phyloP scores from a whole-genome alignment of 805 yeast genomes.

The Kodamaea kaohsiungensis region DNA sequence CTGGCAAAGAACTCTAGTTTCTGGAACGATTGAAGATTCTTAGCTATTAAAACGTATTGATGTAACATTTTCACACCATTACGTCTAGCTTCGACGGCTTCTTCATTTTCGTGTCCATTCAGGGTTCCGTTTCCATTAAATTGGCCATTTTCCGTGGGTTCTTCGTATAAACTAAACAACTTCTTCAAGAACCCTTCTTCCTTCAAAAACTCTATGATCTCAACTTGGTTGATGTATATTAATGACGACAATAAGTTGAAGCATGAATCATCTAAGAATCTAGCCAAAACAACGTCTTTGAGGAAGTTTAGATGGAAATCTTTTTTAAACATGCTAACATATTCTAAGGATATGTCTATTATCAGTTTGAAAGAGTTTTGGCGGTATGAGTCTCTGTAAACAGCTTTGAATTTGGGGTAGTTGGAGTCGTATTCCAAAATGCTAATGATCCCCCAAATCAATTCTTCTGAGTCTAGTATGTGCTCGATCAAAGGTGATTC shows the following conservation, averaged over 20 bases:
- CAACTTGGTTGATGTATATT: constrained; percentile 68
- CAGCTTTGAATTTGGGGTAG: constrained; percentile 76
- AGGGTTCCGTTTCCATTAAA: constrained; percentile 1
- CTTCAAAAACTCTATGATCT: constrained; percentile 60
- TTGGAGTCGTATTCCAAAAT: constrained; percentile 88
- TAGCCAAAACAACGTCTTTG: constrained; percentile 82
- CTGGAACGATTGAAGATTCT: constrained; percentile 60
- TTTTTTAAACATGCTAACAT: constrained; percentile 55
- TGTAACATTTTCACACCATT: constrained; percentile 80
- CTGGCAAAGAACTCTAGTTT: constrained; percentile 63
- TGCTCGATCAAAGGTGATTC: constrained; percentile 47
- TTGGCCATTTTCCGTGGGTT: constrained; percentile 11
- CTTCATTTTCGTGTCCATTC: background rate
- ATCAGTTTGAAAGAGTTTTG: constrained; percentile 57
- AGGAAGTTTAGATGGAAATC: constrained; percentile 79
- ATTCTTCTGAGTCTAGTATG: constrained; percentile 31
- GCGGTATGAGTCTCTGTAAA: constrained; percentile 65
- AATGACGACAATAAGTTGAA: constrained; percentile 64
- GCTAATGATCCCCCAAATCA: constrained; percentile 60
- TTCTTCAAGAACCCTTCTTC: constrained; percentile 51
- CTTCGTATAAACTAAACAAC: constrained; percentile 59
- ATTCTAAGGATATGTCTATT: constrained; percentile 62
- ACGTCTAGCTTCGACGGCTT: constrained; percentile 24
- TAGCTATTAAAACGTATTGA: constrained; percentile 77
- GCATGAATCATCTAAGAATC: constrained; percentile 79